Evolutionary conservation across 2,329 filamentous ascomycete genomes (phyloP).

Genomic region (Xenoacremonium recifei): DNA sequence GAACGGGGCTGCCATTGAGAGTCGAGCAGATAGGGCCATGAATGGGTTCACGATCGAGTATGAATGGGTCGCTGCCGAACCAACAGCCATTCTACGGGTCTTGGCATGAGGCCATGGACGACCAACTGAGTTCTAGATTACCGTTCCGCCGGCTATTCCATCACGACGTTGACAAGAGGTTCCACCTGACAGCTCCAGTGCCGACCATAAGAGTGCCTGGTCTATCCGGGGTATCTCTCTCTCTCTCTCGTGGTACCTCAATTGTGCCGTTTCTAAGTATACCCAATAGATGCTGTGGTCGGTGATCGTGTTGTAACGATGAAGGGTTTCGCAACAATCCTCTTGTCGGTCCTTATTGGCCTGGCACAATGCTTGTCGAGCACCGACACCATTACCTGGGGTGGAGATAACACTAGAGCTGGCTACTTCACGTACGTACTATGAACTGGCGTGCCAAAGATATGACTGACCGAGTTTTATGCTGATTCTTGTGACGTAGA

Average conservation of each 20-base stretch:
- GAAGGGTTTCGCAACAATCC: slow-evolving; percentile 25
- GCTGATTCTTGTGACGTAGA: slow-evolving; percentile 16
- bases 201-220: background rate
- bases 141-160: background rate
- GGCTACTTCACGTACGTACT: slow-evolving; percentile 52
- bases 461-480: background rate
- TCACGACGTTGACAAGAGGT: no score
- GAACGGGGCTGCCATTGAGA: background rate
- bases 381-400: slow-evolving; percentile 61
- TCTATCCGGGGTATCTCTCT: background rate
- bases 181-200: background rate
- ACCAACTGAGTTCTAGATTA: background rate
- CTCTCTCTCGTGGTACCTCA: background rate
- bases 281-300: background rate
- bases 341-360: slow-evolving; percentile 33
- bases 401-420: slow-evolving; percentile 52
- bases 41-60: background rate
- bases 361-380: slow-evolving; percentile 35
- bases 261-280: background rate
- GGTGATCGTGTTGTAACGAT: slow-evolving; percentile 9
- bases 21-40: background rate
- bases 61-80: background rate
- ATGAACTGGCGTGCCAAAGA: rapidly evolving
- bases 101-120: background rate
- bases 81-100: background rate